These are phyloP conservation scores for Schwanniomyces etchellsii DNA, from an alignment of 1,139 yeast genomes.

Conservation along the genomic window DNA sequence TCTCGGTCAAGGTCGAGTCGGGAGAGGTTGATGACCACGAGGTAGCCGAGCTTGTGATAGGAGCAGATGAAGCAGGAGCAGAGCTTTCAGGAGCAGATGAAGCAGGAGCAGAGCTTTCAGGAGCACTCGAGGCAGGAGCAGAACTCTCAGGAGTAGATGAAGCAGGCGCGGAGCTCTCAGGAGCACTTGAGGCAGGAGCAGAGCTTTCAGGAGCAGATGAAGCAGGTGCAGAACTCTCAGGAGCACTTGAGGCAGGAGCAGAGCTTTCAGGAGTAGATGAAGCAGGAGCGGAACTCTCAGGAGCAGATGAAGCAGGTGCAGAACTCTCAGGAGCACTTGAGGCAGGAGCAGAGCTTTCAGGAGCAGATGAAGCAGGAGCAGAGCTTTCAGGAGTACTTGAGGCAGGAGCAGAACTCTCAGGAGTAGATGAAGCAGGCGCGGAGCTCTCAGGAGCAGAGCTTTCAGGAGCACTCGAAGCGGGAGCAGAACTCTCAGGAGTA, in stretches of 20 bases:
- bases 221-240: neutral
- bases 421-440: neutral
- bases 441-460: neutral
- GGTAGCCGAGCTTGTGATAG: no score
- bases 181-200: neutral
- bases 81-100: neutral
- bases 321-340: neutral
- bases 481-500: neutral
- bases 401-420: neutral
- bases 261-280: neutral
- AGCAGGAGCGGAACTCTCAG: neutral
- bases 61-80: no score
- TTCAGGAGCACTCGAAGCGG: neutral
- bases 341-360: no score
- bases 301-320: neutral
- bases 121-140: constrained; percentile 1
- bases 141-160: neutral
- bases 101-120: neutral
- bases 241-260: neutral
- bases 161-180: neutral
- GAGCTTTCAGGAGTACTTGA: no score
- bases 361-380: no score
- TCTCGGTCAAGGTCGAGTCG: neutral
- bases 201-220: neutral
- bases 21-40: neutral